A percentile compares a stretch with the other conserved stretches of the same genome.
These are phyloP conservation scores for Lachancea quebecensis DNA, from an alignment of 805 yeast genomes.

Conservation along the genomic window DNA sequence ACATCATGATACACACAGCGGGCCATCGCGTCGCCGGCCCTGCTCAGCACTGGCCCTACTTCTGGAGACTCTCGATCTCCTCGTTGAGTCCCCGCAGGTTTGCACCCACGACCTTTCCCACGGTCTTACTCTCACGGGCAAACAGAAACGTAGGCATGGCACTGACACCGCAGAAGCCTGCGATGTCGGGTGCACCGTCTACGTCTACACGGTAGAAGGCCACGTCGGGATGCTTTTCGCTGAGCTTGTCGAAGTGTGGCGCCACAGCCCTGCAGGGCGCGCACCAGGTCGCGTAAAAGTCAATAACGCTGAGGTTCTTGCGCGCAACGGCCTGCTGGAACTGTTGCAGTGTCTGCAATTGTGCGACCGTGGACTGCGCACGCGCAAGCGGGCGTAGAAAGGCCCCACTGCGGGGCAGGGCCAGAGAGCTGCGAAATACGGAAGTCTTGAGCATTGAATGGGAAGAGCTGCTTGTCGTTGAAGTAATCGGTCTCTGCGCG, in stretches of 20 bases:
- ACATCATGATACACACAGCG: too few species aligned
- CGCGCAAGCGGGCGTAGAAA: background rate
- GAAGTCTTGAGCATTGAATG: background rate
- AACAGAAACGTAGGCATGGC: conserved; percentile 75
- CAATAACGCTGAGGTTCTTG: conserved; percentile 46
- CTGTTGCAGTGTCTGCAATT: conserved; percentile 30
- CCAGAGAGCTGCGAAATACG: too few species aligned
- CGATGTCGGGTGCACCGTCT: conserved; percentile 54
- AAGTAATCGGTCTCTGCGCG: too few species aligned
- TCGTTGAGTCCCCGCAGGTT: conserved; percentile 31
- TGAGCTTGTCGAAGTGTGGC: conserved; percentile 44
- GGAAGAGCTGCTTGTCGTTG: background rate
- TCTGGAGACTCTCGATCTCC: conserved; percentile 25
- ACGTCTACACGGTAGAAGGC: conserved; percentile 67
- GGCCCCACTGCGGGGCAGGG: background rate
- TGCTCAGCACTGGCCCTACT: background rate
- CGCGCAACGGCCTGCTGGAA: conserved; percentile 32
- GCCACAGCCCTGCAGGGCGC: conserved; percentile 73
- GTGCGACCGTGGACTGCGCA: conserved; percentile 25
- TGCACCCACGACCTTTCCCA: conserved; percentile 62
- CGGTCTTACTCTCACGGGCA: conserved; percentile 51
- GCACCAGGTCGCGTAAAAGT: conserved; percentile 71
- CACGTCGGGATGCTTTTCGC: conserved; percentile 36
- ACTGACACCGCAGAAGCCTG: conserved; percentile 51
- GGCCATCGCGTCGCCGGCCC: too few species aligned